These are phyloP conservation scores for Arthroderma sp. DNA, from an alignment of 2,329 filamentous ascomycete genomes.

Conservation along the genomic window DNA sequence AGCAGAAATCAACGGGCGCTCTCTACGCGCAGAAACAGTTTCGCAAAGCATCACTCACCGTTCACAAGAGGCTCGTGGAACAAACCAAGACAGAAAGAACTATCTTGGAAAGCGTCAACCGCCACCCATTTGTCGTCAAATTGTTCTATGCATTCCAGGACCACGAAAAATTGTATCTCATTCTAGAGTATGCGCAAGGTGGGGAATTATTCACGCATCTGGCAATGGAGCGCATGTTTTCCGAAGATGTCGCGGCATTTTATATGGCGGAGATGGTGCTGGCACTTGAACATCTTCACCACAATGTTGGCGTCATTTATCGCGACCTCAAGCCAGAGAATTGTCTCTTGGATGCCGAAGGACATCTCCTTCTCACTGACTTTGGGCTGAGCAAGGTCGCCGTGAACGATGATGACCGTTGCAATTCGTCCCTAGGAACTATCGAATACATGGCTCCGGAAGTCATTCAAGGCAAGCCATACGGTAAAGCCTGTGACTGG, in stretches of 20 bases:
- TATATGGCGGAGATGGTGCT: conserved; percentile 99
- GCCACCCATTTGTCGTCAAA: conserved; percentile 96
- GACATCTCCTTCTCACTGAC: conserved; percentile 87
- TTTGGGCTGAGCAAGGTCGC: conserved; percentile 95
- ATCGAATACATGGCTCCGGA: conserved; percentile 99
- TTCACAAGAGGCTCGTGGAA: conserved; percentile 91
- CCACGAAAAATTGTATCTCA: conserved; percentile 91
- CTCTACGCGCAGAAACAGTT: conserved; percentile 98
- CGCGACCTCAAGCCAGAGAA: conserved; percentile 97
- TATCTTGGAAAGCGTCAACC: conserved; percentile 89
- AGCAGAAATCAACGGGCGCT: conserved; percentile 72
- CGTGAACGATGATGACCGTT: conserved; percentile 54
- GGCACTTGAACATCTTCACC: conserved; percentile 83
- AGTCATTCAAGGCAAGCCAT: conserved; percentile 73
- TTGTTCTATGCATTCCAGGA: conserved; percentile 98
- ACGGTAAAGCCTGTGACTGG: conserved; percentile 94
- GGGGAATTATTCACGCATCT: conserved; percentile 96
- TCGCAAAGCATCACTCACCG: conserved; percentile 86
- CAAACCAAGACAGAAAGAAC: conserved; percentile 94
- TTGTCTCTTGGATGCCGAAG: conserved; percentile 79
- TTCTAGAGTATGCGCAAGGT: conserved; percentile 93
- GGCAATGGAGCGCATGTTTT: conserved; percentile 86
- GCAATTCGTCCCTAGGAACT: conserved; percentile 85
- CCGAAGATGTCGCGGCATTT: conserved; percentile 77
- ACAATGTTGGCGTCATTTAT: conserved; percentile 85